Evolutionary conservation across 1,139 yeast genomes (phyloP), one percentile per base, ranked within the genome.

Genomic region (Kluyveromyces sp.): DNA sequence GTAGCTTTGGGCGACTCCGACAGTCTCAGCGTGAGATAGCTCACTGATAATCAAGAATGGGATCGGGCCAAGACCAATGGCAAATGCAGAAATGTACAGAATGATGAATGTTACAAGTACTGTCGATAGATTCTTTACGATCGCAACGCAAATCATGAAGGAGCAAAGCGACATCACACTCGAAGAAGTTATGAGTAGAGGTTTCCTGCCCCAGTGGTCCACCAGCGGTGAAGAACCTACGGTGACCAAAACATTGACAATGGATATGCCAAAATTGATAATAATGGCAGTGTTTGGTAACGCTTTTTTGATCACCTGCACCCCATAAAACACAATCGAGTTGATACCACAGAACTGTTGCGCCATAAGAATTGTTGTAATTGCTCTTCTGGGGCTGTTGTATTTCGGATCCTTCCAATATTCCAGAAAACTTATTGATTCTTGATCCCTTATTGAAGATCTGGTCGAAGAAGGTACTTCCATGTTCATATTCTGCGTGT

Each of bases 291-390:
- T 71, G 17, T 74, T 67, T 2, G 96, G 96, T n/a, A 58, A 41
- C 2, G 83, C 69, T 6, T 77, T 69, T 16, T 82, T 72, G 44
- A 92, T 70, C 3, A 89, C 84, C 6, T 86, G 77, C 3, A 88
- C 96, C 3, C 98, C 97, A 61, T 89, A 92, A 61, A 89, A 87
- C 20, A 89, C 78, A 49, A 92, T 87, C 1, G 95, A 79, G 63
- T 92, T 92, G 59, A 92, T 85, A 22, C 98, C 98, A 54, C 89
- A 80, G 49, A 89, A 77, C 61, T 92, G 98, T 65, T 92, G 97
- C 25, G 89, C 81, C n/a, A 81, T 68, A 71, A 89, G 76, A 26
- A 87, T 73, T 2, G 85, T 80, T 0, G 88, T 77, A 3, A 89
- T 83, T 0, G 81, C 85, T 30, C 74, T 57, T 40, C 80, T 69